phyloP scores from a whole-genome alignment of 257 asterid genomes.

The Solanum tarapatanum region DNA sequence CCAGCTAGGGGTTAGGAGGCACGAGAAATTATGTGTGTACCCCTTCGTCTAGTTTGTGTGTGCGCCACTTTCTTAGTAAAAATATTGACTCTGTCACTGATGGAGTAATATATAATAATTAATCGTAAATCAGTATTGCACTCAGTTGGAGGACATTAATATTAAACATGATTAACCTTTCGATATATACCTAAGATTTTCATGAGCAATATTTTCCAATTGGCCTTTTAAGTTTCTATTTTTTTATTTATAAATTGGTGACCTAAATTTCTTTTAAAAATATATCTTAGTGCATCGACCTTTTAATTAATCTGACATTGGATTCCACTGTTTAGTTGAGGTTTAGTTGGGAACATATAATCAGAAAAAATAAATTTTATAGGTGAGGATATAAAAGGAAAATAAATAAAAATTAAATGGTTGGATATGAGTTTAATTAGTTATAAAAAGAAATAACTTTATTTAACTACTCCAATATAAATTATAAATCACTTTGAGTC shows the following conservation, averaged over 20 bases:
- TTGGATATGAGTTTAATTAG: not conserved
- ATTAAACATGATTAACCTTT: not conserved
- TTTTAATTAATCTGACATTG: not conserved
- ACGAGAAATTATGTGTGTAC: too few relatives aligned
- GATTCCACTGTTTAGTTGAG: constrained; percentile 20
- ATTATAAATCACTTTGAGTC: not conserved
- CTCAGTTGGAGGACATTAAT: not conserved
- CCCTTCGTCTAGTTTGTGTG: not conserved
- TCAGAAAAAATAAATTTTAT: too few relatives aligned
- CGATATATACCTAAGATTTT: not conserved
- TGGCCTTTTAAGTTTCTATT: not conserved
- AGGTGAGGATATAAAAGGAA: not conserved
- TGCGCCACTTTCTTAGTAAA: not conserved
- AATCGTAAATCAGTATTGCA: too few relatives aligned
- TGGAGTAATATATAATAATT: too few relatives aligned
- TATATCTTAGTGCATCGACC: constrained; percentile 14
- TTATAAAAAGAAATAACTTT: not conserved
- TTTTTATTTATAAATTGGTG: not conserved
- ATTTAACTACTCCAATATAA: not conserved
- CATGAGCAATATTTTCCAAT: not conserved
- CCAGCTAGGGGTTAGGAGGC: not conserved
- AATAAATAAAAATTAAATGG: not conserved
- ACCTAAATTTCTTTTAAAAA: not conserved
- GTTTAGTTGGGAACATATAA: constrained; percentile 22
- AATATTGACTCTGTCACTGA: too few relatives aligned